These are phyloP conservation scores for Neoscytalidium dimidiatum DNA, from an alignment of 2,329 filamentous ascomycete genomes.

Conservation along the genomic window DNA sequence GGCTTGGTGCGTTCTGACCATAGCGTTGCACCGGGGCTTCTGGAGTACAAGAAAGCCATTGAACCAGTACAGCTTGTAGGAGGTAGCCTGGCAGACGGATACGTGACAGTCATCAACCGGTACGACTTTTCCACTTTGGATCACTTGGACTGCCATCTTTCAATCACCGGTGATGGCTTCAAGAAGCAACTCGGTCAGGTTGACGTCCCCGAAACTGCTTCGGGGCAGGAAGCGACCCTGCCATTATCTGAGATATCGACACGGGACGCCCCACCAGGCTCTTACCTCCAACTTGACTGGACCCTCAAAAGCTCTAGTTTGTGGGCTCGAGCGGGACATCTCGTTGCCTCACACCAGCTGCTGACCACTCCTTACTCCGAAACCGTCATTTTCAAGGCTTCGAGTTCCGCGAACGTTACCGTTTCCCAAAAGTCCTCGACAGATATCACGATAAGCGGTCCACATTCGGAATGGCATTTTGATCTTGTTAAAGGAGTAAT, in stretches of 20 bases:
- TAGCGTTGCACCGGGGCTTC: conserved; percentile 41
- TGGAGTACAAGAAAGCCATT: conserved; percentile 48
- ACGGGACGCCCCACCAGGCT: background rate
- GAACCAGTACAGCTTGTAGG: conserved; percentile 40
- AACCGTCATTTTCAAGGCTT: background rate
- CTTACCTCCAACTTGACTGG: background rate
- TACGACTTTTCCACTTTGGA: conserved; percentile 42
- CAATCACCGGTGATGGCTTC: background rate
- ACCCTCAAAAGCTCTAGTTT: background rate
- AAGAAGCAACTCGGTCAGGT: background rate
- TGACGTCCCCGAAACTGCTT: background rate
- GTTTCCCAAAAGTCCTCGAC: background rate
- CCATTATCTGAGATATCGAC: background rate
- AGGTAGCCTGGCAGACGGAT: conserved; percentile 22
- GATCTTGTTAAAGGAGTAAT: background rate
- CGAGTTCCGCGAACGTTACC: background rate
- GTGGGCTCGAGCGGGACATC: background rate
- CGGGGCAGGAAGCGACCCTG: background rate
- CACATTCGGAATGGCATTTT: background rate
- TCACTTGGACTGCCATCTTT: conserved; percentile 28
- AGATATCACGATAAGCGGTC: background rate
- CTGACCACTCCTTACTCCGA: background rate
- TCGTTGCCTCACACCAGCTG: background rate
- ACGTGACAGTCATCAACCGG: conserved; percentile 34
- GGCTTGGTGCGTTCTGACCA: conserved; percentile 46